Percentiles rank a stretch among this genome's conserved stretches.
Evolutionary conservation across 768 basidiomycete species (phyloP).

Genomic region (Agrocybe chaxingu): DNA sequence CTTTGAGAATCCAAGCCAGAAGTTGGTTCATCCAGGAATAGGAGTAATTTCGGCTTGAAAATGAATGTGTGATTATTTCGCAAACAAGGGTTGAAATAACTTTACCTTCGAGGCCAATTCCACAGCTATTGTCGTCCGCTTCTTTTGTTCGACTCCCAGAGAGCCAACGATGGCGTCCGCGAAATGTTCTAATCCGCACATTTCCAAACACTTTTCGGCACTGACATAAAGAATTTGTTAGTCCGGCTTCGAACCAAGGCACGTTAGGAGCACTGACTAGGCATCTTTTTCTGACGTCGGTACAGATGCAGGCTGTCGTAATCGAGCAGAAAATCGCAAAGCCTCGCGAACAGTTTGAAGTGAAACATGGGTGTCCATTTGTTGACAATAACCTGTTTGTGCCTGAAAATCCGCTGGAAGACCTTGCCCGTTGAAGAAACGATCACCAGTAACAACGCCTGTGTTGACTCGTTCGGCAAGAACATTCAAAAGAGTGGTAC

Average conservation of each 20-base stretch:
- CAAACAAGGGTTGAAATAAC: not conserved
- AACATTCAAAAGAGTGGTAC: slow-evolving; percentile 61
- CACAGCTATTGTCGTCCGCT: slow-evolving; percentile 83
- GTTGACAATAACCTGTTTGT: slow-evolving; percentile 84
- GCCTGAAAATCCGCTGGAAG: slow-evolving; percentile 58
- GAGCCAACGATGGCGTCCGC: slow-evolving; percentile 67
- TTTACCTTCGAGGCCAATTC: slow-evolving; percentile 84
- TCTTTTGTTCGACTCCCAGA: slow-evolving; percentile 69
- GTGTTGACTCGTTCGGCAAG: slow-evolving; percentile 46
- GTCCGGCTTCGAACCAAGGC: not conserved
- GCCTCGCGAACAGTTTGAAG: slow-evolving; percentile 80
- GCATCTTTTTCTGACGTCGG: slow-evolving; percentile 70
- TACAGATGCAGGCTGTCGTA: slow-evolving; percentile 71
- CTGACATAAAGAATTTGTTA: slow-evolving; percentile 15
- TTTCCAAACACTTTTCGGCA: slow-evolving; percentile 48
- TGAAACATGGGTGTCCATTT: slow-evolving; percentile 77
- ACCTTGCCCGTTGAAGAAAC: slow-evolving; percentile 51
- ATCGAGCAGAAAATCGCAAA: slow-evolving; percentile 71
- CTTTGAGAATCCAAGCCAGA: slow-evolving; percentile 85
- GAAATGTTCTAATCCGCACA: slow-evolving; percentile 61
- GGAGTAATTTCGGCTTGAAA: slow-evolving; percentile 65
- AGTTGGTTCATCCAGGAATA: slow-evolving; percentile 90
- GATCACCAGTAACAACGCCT: slow-evolving; percentile 49
- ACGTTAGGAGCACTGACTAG: slow-evolving; percentile 51
- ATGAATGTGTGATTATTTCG: slow-evolving; percentile 1